Conservation (phyloP, 441 rosid genomes). For the Manihot esculenta region DNA sequence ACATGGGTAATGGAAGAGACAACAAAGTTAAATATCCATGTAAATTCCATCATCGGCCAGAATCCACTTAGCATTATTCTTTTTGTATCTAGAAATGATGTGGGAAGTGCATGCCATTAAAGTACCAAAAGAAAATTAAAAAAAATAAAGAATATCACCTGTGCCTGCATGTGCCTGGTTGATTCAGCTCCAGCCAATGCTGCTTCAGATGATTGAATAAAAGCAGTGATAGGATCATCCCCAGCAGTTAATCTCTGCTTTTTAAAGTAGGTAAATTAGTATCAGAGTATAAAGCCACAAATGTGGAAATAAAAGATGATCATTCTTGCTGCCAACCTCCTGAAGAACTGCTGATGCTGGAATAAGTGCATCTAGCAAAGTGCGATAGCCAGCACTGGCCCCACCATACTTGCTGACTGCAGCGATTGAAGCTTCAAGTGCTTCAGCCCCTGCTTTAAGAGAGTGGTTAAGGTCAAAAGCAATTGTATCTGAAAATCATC, state of each 20-base stretch:
- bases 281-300: constrained; percentile 7
- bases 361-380: constrained; percentile 88
- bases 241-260: constrained; percentile 74
- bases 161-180: constrained; percentile 84
- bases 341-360: constrained; percentile 82
- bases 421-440: constrained; percentile 76
- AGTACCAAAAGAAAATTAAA: constrained; percentile 5
- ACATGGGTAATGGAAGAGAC: neutral
- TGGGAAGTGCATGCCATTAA: neutral
- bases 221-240: constrained; percentile 65
- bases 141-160: constrained; percentile 43
- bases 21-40: neutral
- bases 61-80: neutral
- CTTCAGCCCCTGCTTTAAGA: constrained; percentile 73
- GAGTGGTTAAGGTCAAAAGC: constrained; percentile 11
- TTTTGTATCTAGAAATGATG: neutral
- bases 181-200: constrained; percentile 91
- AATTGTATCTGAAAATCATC: constrained; percentile 10
- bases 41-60: neutral
- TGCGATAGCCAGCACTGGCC: constrained; percentile 87
- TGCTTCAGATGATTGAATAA: constrained; percentile 77
- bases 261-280: constrained; percentile 21
- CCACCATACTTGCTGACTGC: constrained; percentile 95
- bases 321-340: constrained; percentile 48
- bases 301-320: neutral